Evolutionary conservation across 2,329 filamentous ascomycete genomes (phyloP), one percentile per base, ranked within the genome.

Genomic region (Exophiala sp.): DNA sequence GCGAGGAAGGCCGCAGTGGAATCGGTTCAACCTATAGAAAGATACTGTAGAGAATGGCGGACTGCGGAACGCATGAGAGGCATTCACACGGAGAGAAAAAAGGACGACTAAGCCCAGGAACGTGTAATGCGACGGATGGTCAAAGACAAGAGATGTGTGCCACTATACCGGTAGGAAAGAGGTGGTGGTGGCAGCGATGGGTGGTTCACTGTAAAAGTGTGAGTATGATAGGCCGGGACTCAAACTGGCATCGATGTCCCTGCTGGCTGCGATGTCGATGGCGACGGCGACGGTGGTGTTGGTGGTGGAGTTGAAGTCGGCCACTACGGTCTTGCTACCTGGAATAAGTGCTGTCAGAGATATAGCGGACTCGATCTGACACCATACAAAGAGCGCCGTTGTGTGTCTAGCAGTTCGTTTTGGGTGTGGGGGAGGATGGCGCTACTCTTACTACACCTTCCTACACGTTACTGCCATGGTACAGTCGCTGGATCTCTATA

Each of bases 41-140:
- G 46, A 32, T 23, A 42, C 38, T 29, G 39, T 29, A 43, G 32
- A 16, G 42, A 46, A 19, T 34, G 22, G 32, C 39, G 23, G 21
- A 8, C 21, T 37, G 23, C 19, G 30, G 32, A 30, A 41, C 21
- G 30, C 50, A 49, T 45, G 38, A 37, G 29, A 39, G 13, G 41
- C 39, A 23, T 40, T 46, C 27, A 19, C 27, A 48, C 32, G 24
- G 11, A 11, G 16, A 43, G 19, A 9, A 39, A 39, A 22, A 10
- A n/a, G 23, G 42, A 34, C 4, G 18, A 9, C 46, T 32, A n/a
- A n/a, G n/a, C n/a, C n/a, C 52, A 50, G 52, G 52, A 54, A 54
- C 52, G 35, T 48, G 43, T 45, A 40, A 44, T 47, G 38, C 44
- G 46, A 43, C 41, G n/a, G 32, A 43, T 16, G n/a, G 24, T 13